A percentile compares a stretch with the other conserved stretches of the same genome.
Evolutionary conservation across 164 flowering plant genomes (phyloP).

Genomic region (Platanus orientalis): DNA sequence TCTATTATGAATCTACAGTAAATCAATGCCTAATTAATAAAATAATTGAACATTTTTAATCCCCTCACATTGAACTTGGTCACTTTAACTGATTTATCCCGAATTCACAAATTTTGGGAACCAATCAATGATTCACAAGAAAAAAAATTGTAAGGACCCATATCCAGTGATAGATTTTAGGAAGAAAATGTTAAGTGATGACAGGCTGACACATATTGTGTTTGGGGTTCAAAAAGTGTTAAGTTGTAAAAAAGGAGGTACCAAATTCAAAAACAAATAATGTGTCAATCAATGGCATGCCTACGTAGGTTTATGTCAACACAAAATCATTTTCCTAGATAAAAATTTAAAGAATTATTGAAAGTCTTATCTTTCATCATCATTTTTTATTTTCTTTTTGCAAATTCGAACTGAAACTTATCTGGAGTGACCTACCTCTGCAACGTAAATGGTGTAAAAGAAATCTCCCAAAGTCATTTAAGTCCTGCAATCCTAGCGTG

Average conservation of each 20-base stretch:
- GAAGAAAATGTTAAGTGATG: too few species aligned
- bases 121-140: not conserved
- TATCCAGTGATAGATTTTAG: too few species aligned
- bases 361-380: not conserved
- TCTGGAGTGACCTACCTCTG: slow-evolving; percentile 49
- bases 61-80: slow-evolving; percentile 29
- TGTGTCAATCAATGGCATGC: too few species aligned
- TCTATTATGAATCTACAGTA: not conserved
- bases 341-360: not conserved
- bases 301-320: too few species aligned
- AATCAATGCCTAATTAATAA: not conserved
- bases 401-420: not conserved
- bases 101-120: slow-evolving; percentile 29
- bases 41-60: slow-evolving; percentile 17
- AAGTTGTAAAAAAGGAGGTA: too few species aligned
- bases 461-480: slow-evolving; percentile 75
- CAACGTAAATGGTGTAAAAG: slow-evolving; percentile 60
- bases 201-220: too few species aligned
- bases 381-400: not conserved
- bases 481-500: slow-evolving; percentile 87
- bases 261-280: too few species aligned
- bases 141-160: too few species aligned
- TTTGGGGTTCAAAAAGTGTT: too few species aligned
- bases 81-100: slow-evolving; percentile 72
- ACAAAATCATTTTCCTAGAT: too few species aligned